These are phyloP conservation scores for Isoetes taiwanensis DNA, from an alignment of 75 land plant genomes.

Conservation along the genomic window DNA sequence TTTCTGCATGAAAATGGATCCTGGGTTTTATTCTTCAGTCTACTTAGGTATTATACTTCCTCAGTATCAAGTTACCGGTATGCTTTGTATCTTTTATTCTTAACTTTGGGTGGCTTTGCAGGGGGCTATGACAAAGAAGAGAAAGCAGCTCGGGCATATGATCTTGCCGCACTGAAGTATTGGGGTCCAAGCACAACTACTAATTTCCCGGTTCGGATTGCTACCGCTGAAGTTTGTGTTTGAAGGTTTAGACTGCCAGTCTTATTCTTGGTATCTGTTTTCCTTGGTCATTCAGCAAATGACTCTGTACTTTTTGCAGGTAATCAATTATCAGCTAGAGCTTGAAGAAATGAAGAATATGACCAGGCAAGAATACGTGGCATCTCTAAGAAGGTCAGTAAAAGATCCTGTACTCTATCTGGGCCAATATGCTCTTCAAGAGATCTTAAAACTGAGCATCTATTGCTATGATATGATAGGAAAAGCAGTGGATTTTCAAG, in stretches of 20 bases:
- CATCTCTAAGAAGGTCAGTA: slow-evolving; percentile 52
- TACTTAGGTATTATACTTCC: no score
- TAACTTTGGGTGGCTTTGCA: no score
- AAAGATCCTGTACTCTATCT: neutral
- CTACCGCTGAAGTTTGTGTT: neutral
- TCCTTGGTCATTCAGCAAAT: neutral
- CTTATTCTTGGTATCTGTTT: neutral
- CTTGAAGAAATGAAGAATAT: slow-evolving; percentile 67
- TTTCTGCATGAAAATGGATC: no score
- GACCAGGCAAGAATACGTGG: slow-evolving; percentile 68
- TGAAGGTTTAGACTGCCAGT: neutral
- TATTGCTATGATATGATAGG: slow-evolving; percentile 29
- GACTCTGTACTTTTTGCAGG: no score
- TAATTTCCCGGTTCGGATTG: slow-evolving; percentile 56
- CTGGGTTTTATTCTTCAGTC: no score
- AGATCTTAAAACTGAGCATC: no score
- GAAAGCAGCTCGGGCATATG: slow-evolving; percentile 90
- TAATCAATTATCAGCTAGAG: slow-evolving; percentile 49
- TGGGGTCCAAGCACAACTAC: slow-evolving; percentile 87
- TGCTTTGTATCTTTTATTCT: no score
- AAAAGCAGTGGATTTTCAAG: slow-evolving; percentile 85
- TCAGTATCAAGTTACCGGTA: no score
- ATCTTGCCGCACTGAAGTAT: slow-evolving; percentile 85
- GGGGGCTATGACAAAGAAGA: slow-evolving; percentile 96
- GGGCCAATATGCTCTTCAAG: neutral